Conservation (phyloP, 306 rosid species). For the Casuarina cunninghamiana region DNA sequence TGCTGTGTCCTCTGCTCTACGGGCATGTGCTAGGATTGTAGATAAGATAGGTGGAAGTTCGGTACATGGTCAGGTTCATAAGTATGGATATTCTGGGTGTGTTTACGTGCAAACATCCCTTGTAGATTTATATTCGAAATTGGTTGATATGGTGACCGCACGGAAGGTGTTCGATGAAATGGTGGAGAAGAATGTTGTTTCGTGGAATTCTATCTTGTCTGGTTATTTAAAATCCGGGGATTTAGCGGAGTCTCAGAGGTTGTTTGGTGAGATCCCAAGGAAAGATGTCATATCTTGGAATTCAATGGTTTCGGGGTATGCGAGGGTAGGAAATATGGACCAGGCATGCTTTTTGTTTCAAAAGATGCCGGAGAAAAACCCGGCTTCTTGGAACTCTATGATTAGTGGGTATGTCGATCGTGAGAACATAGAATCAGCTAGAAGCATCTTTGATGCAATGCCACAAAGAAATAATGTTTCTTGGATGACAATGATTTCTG, state of each 20-base stretch:
- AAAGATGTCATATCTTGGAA: conserved; percentile 79
- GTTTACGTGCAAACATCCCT: conserved; percentile 74
- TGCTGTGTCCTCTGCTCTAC: conserved; percentile 67
- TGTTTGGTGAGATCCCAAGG: conserved; percentile 57
- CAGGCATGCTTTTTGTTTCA: conserved; percentile 52
- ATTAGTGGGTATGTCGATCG: conserved; percentile 55
- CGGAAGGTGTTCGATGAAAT: conserved; percentile 62
- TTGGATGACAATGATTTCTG: conserved; percentile 61
- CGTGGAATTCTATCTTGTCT: conserved; percentile 75
- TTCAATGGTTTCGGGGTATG: conserved; percentile 64
- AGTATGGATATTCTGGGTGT: conserved; percentile 50
- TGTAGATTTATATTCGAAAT: conserved; percentile 56
- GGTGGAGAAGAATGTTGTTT: conserved; percentile 61
- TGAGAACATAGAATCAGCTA: conserved; percentile 49
- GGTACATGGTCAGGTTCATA: conserved; percentile 66
- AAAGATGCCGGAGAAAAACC: conserved; percentile 56
- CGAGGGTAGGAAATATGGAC: conserved; percentile 53
- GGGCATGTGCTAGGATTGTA: conserved; percentile 60
- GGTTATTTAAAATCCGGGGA: conserved; percentile 60
- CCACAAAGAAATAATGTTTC: conserved; percentile 57
- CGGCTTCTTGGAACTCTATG: conserved; percentile 73
- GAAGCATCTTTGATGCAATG: conserved; percentile 53
- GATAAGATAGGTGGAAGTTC: conserved; percentile 37
- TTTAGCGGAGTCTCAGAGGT: conserved; percentile 42
- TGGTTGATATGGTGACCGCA: conserved; percentile 51